Conservation (phyloP, 2,329 filamentous ascomycete genomes). For the Hypoxylon sp. region DNA sequence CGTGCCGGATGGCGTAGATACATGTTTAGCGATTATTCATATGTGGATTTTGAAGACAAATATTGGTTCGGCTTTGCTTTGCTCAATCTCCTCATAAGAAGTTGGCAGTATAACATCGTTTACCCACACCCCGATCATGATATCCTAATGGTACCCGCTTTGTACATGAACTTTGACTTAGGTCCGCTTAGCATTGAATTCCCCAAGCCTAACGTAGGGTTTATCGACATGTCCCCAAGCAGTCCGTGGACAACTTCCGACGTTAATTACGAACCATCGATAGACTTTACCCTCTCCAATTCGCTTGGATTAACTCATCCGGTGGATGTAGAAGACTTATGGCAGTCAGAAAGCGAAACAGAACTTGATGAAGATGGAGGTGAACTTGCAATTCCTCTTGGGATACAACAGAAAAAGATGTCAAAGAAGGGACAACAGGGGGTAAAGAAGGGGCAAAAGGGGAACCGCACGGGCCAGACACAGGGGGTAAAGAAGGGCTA, state of each 20-base stretch:
- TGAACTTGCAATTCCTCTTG: neutral
- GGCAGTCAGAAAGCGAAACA: neutral
- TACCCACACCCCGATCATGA: neutral
- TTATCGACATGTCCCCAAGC: constrained; percentile 22
- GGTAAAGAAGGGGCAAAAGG: no score
- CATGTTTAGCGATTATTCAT: neutral
- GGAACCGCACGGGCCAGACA: no score
- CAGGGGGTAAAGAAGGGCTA: no score
- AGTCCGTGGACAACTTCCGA: neutral
- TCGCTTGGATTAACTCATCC: no score
- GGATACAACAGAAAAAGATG: no score
- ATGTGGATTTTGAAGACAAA: constrained; percentile 11
- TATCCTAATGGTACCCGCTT: neutral
- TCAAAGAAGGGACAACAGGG: no score
- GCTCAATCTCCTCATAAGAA: constrained; percentile 15
- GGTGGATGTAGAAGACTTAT: neutral
- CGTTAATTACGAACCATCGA: neutral
- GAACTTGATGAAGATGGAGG: neutral
- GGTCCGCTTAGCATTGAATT: neutral
- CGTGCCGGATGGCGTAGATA: neutral
- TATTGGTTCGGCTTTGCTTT: constrained; percentile 40
- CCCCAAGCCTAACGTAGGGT: neutral
- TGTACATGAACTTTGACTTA: neutral
- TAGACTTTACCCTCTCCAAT: neutral
- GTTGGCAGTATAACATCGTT: constrained; percentile 13